Percentiles rank a stretch among this genome's conserved stretches.
phyloP scores from a whole-genome alignment of 2,329 filamentous ascomycete genomes.

The Lachnum nothofagi region DNA sequence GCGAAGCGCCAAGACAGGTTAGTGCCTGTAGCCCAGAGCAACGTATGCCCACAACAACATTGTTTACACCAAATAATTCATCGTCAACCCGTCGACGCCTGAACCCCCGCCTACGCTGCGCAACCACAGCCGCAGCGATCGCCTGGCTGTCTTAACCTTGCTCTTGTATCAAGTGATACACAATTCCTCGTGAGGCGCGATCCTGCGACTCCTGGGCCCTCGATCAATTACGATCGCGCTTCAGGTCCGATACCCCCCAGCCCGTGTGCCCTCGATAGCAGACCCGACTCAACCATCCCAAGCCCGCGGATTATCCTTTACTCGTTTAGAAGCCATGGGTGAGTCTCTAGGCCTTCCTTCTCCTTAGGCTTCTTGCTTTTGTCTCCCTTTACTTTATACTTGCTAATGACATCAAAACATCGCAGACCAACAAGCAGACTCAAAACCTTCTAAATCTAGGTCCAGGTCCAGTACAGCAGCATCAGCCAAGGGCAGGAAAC shows the following conservation, averaged over 20 bases:
- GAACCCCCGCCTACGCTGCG: slow-evolving; percentile 4
- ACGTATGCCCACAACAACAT: slow-evolving; percentile 2
- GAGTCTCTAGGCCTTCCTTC: slow-evolving; percentile 9
- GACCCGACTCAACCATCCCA: background rate
- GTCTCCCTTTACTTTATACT: no score
- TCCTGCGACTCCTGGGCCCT: background rate
- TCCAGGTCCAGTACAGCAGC: slow-evolving; percentile 43
- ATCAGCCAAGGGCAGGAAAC: slow-evolving; percentile 38
- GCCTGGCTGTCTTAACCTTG: background rate
- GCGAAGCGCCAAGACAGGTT: no score
- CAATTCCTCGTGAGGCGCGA: slow-evolving; percentile 5
- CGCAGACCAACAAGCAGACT: slow-evolving; percentile 30
- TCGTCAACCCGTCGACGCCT: slow-evolving; percentile 7
- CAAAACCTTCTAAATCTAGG: slow-evolving; percentile 37
- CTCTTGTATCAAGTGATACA: slow-evolving; percentile 9
- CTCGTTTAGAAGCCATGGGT: slow-evolving; percentile 26
- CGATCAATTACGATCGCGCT: background rate
- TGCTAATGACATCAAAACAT: slow-evolving; percentile 18
- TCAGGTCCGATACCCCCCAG: slow-evolving; percentile 18
- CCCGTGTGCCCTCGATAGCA: slow-evolving; percentile 1
- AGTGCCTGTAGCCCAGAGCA: no score
- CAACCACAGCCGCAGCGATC: slow-evolving; percentile 5
- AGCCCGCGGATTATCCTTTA: slow-evolving; percentile 5
- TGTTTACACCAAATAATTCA: slow-evolving; percentile 9
- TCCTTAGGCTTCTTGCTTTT: background rate